phyloP scores from a whole-genome alignment of 768 basidiomycete genomes.

The Tricholoma matsutake region DNA sequence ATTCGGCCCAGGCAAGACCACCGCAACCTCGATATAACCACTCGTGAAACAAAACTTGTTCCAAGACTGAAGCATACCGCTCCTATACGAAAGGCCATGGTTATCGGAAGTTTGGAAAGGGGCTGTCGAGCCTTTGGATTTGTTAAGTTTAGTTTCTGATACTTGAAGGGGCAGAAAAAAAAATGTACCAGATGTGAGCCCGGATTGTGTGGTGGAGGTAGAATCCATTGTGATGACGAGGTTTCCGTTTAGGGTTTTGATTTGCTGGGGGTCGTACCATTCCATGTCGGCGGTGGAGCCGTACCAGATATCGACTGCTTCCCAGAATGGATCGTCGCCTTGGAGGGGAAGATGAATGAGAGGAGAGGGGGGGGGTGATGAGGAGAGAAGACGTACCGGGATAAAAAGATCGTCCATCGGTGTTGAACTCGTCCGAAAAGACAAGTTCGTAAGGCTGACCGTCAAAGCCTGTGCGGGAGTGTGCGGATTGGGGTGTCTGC shows the following conservation, averaged over 20 bases:
- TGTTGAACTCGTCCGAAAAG: constrained; percentile 70
- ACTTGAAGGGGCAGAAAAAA: no score
- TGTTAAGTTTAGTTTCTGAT: not conserved
- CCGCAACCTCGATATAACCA: constrained; percentile 72
- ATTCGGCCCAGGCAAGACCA: constrained; percentile 58
- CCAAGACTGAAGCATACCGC: constrained; percentile 86
- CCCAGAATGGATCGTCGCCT: constrained; percentile 71
- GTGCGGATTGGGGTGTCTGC: constrained; percentile 60
- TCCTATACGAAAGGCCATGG: constrained; percentile 61
- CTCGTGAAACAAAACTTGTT: constrained; percentile 87
- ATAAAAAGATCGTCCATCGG: constrained; percentile 40
- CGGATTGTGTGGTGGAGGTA: constrained; percentile 23
- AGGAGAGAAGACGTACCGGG: not conserved
- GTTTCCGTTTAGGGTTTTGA: constrained; percentile 63
- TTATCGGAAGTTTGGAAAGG: constrained; percentile 44
- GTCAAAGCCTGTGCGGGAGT: constrained; percentile 68
- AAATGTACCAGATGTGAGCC: constrained; percentile 30
- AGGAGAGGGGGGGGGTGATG: no score
- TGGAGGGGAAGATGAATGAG: constrained; percentile 39
- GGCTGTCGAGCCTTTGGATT: constrained; percentile 37
- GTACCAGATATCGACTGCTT: constrained; percentile 73
- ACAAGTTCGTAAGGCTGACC: constrained; percentile 63
- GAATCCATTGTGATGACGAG: constrained; percentile 71
- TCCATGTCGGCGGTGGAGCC: constrained; percentile 66
- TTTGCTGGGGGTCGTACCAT: constrained; percentile 70